Conservation (phyloP, 306 rosid genomes). For the Luffa acutangula region DNA sequence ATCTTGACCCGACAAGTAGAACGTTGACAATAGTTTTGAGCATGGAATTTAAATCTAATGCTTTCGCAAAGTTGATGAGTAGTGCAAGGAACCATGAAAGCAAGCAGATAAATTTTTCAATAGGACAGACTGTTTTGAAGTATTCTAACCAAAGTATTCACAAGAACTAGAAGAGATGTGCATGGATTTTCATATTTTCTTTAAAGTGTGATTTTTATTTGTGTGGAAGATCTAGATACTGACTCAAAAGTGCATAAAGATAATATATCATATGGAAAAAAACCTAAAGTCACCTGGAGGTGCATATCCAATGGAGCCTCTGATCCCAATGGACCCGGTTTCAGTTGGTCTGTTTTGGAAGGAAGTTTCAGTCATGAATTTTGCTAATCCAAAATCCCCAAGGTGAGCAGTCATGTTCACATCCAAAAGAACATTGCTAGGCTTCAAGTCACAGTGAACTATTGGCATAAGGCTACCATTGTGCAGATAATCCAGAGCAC, state of each 20-base stretch:
- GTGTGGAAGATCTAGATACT: not conserved
- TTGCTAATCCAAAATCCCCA: constrained; percentile 16
- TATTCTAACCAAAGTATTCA: not conserved
- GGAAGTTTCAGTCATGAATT: not conserved
- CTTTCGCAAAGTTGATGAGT: not conserved
- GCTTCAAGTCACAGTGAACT: constrained; percentile 15
- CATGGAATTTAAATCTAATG: not conserved
- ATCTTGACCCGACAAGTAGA: not conserved
- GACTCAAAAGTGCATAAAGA: not conserved
- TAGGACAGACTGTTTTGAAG: not conserved
- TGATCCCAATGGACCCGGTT: constrained; percentile 11
- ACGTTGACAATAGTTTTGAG: not conserved
- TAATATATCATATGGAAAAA: not conserved
- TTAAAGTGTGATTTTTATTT: not conserved
- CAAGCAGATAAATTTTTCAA: not conserved
- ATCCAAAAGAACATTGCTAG: constrained; percentile 14
- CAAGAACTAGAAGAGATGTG: not conserved
- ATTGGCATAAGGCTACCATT: not conserved
- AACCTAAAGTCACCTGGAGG: constrained; percentile 4
- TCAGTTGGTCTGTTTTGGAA: not conserved
- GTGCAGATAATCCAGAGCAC: constrained; percentile 13
- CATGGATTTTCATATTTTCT: not conserved
- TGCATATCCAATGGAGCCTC: constrained; percentile 10
- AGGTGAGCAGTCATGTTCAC: constrained; percentile 3
- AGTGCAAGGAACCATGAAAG: not conserved